Evolutionary conservation across 805 yeast species (phyloP), one percentile per base, ranked within the genome.

Genomic region (Teunomyces tritomae): DNA sequence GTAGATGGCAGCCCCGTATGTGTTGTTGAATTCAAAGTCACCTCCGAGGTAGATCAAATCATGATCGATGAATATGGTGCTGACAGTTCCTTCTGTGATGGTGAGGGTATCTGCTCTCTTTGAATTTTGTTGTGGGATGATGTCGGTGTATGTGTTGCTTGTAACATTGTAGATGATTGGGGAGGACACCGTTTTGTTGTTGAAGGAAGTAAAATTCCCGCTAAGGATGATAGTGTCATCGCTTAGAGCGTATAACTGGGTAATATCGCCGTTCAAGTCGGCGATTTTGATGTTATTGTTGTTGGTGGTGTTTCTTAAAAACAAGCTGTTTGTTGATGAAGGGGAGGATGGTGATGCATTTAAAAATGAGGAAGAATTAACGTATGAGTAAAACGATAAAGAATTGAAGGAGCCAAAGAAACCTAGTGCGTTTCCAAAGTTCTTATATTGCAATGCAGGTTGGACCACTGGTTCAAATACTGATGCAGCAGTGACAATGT

Each of bases 41-140:
- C 99, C 99, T 8, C 97, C 99, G 43, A 88, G 77, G 58, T 87
- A 89, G 0, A 89, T 76, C 17, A 79, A 47, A 17, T 77, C 65
- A 29, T 67, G 62, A 39, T 71, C 74, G 1, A 64, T 83, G 44
- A 56, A 63, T 4, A 72, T 56, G n/a, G 71, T 62, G 26, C 57
- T 59, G 11, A 72, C 70, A 5, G 52, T 41, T 8, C 77, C 77
- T 30, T 61, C 56, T n/a, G 56, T 28, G 28, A 49, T 35, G 16
- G 51, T 27, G 8, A 57, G 57, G 8, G 49, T 24, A 28, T 50
- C 59, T 17, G 48, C 55, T 54, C 59, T 50, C 40, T 57, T 56
- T 7, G 29, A 32, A 13, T 50, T 29, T 14, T 47, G 39, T 10
- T 47, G 30, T 2, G 56, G 46, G 39, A 68, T 56, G 24, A 71